A percentile compares a stretch with the other conserved stretches of the same genome.
Evolutionary conservation across 2,329 filamentous ascomycete genomes (phyloP).

Genomic region (Claviceps sp.): DNA sequence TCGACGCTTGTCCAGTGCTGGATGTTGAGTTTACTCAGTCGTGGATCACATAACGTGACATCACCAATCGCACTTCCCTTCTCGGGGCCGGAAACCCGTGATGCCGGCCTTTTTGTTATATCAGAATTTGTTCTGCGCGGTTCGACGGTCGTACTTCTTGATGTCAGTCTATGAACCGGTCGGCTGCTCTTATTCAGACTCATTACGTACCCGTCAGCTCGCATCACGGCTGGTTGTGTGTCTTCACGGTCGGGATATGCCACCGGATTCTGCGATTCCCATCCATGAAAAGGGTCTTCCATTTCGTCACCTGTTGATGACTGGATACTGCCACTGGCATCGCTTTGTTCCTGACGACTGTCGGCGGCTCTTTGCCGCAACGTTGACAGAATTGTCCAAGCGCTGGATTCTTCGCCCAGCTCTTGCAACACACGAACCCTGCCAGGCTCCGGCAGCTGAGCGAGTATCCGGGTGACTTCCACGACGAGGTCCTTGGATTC

Average conservation of each 20-base stretch:
- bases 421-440: constrained; percentile 10
- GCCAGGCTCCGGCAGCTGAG: constrained; percentile 9
- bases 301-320: neutral
- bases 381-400: constrained; percentile 10
- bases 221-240: neutral
- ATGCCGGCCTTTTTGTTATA: neutral
- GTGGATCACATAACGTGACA: constrained; percentile 13
- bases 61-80: no score
- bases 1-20: constrained; percentile 19
- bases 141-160: neutral
- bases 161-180: neutral
- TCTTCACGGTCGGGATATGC: constrained; percentile 9
- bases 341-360: neutral
- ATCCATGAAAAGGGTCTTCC: constrained; percentile 9
- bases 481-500: constrained; percentile 5
- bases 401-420: constrained; percentile 12
- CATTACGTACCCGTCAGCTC: neutral
- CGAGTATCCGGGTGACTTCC: constrained; percentile 15
- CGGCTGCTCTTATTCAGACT: neutral
- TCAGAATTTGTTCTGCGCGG: neutral
- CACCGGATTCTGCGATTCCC: constrained; percentile 13
- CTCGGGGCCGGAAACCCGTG: neutral
- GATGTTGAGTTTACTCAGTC: constrained; percentile 15
- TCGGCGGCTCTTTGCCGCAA: constrained; percentile 6
- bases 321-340: neutral